Base-by-base conservation (phyloP, 352 stramenopile species). In the Blastocystis sp. region DNA sequence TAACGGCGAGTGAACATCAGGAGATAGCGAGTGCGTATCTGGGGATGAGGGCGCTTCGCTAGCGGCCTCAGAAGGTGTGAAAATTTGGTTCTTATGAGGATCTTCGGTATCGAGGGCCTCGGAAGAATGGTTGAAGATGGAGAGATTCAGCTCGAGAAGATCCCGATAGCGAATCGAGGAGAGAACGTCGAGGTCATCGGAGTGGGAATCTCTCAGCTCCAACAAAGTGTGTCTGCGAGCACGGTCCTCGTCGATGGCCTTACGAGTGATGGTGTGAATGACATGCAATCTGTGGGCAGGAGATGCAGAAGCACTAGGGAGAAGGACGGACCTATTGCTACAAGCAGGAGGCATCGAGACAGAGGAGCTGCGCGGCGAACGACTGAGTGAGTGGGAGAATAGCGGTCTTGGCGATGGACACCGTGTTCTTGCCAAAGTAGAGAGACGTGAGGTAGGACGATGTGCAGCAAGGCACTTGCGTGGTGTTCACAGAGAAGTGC, bases 401-500 rank as follows among this genome's bases (percentile, higher is more conserved):
- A 15, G 23, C 45, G 34, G 26, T 61, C 73, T 84, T 84, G 56
- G 53, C 50, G 39, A 84, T 64, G 15, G 73, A 84, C 20, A 84
- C 55, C 53, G 29, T 84, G 56, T 84, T 84, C 47, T 64, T 63
- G 15, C n/a, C 53, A 34, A 84, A 84, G 56, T 84, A 84, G 34
- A 84, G 50, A 5, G 73, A 84, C 15, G 73, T 84, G 23, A 84
- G 56, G 5, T 68, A 50, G 11, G 37, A 43, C 26, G 13, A 18
- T 3, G 73, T 84, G 56, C 73, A 84, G 23, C 50, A 68, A 7
- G 73, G 73, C n/a, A 84, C 73, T 37, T 84, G 73, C 39, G 73
- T 84, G 8, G 73, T 84, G 55, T 84, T 84, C 5, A 84, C 45
- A 55, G 43, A 66, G 56, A 84, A 84, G 39, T 84, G 73, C 15